A percentile compares a stretch with the other conserved stretches of the same genome.
Evolutionary conservation across 2,329 filamentous ascomycete species (phyloP).

Genomic region (Cadophora gregata): DNA sequence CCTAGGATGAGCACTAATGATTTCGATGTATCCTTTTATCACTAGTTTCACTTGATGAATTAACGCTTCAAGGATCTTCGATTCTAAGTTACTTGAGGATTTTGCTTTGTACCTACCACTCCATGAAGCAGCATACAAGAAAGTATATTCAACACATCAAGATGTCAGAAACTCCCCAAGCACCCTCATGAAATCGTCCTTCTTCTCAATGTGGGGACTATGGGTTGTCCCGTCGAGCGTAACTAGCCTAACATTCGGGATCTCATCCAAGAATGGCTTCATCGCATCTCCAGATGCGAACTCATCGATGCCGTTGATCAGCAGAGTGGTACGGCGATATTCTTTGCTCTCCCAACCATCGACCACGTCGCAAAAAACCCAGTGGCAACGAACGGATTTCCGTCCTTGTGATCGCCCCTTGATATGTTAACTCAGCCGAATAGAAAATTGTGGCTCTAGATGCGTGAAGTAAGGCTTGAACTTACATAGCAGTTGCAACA

Average conservation of each 20-base stretch:
- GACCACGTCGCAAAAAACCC: slow-evolving; percentile 49
- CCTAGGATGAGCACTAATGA: no score
- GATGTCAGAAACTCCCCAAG: slow-evolving; percentile 39
- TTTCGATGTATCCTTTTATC: no score
- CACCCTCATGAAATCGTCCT: slow-evolving; percentile 44
- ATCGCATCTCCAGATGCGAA: slow-evolving; percentile 41
- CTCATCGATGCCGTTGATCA: slow-evolving; percentile 51
- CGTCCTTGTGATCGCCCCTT: slow-evolving; percentile 16
- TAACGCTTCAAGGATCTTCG: no score
- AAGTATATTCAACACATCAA: background rate
- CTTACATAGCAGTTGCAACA: slow-evolving; percentile 39
- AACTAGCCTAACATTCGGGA: slow-evolving; percentile 49
- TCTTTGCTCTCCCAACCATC: slow-evolving; percentile 43
- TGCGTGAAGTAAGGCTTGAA: background rate
- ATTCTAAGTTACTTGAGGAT: no score
- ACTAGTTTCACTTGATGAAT: no score
- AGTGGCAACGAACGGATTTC: slow-evolving; percentile 43
- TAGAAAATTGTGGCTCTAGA: background rate
- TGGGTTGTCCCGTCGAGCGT: slow-evolving; percentile 36
- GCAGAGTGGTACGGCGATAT: slow-evolving; percentile 47
- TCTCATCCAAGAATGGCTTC: slow-evolving; percentile 45
- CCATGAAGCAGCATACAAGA: no score
- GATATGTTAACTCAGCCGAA: background rate
- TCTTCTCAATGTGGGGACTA: slow-evolving; percentile 47
- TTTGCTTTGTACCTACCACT: no score